Conservation (phyloP, 805 yeast genomes). For the Lipomyces orientalis region DNA sequence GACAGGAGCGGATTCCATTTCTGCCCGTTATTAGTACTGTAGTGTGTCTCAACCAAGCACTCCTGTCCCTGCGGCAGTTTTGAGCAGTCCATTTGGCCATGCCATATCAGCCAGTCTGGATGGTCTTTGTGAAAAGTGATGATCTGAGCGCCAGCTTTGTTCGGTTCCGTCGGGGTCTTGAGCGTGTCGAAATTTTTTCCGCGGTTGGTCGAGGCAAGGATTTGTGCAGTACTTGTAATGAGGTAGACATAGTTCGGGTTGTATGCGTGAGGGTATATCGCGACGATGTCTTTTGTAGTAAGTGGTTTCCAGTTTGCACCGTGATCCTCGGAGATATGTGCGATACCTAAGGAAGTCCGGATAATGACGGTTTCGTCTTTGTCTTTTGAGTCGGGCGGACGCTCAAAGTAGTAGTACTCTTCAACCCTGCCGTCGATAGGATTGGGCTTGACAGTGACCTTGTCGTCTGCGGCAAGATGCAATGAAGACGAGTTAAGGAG, state of each 20-base stretch:
- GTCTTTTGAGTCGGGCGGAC: constrained; percentile 49
- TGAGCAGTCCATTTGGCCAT: constrained; percentile 64
- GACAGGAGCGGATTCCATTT: constrained; percentile 61
- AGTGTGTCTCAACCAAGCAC: constrained; percentile 65
- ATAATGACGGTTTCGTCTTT: constrained; percentile 71
- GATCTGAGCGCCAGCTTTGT: constrained; percentile 44
- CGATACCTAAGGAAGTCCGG: constrained; percentile 57
- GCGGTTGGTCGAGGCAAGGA: constrained; percentile 70
- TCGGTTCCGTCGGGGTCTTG: constrained; percentile 52
- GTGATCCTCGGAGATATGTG: constrained; percentile 74
- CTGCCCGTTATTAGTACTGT: constrained; percentile 71
- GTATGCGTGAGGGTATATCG: constrained; percentile 67
- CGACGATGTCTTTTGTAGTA: constrained; percentile 53
- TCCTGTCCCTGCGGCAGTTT: constrained; percentile 50
- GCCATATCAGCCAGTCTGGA: constrained; percentile 67
- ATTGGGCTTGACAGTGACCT: not conserved
- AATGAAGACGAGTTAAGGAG: not conserved
- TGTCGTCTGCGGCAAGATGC: not conserved
- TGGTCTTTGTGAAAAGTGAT: constrained; percentile 68
- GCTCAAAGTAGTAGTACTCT: constrained; percentile 60
- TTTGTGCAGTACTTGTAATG: constrained; percentile 54
- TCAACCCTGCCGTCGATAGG: constrained; percentile 73
- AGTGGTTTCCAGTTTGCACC: constrained; percentile 58
- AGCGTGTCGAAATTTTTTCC: constrained; percentile 60
- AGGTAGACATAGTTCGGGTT: constrained; percentile 62